Conservation (phyloP, 768 basidiomycete genomes). For the Fomitopsis pulvina region DNA sequence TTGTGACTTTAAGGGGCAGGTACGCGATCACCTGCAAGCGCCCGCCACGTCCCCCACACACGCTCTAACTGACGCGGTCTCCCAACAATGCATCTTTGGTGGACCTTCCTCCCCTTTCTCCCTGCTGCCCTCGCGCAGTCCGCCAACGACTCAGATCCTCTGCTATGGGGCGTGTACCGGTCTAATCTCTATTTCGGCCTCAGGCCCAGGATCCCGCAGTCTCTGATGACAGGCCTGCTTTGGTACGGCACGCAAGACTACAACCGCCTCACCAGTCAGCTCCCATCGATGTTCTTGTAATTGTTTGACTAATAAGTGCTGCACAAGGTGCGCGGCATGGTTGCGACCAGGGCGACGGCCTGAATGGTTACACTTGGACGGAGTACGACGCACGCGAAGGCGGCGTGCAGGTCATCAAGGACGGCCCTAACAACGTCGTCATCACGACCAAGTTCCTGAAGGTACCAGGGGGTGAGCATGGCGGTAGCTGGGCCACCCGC, state of each 20-base stretch:
- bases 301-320: neutral
- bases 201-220: conserved; percentile 76
- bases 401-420: conserved; percentile 79
- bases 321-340: conserved; percentile 71
- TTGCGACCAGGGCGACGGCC: conserved; percentile 81
- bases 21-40: neutral
- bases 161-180: conserved; percentile 83
- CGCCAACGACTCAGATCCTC: conserved; percentile 42
- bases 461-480: conserved; percentile 72
- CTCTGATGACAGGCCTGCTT: conserved; percentile 88
- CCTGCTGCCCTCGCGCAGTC: conserved; percentile 31
- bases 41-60: conserved; percentile 6
- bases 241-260: conserved; percentile 93
- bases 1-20: neutral
- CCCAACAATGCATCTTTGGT: conserved; percentile 35
- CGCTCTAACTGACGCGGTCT: neutral
- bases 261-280: conserved; percentile 58
- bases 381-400: conserved; percentile 82
- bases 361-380: conserved; percentile 82
- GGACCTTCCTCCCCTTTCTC: conserved; percentile 39
- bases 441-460: conserved; percentile 85
- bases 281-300: conserved; percentile 1
- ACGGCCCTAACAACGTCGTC: conserved; percentile 76
- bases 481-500: conserved; percentile 86
- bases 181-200: conserved; percentile 96